Percentiles rank a stretch among this genome's conserved stretches.
These are phyloP conservation scores for Termitomyces eurrhizus DNA, from an alignment of 768 basidiomycete species.

Conservation along the genomic window DNA sequence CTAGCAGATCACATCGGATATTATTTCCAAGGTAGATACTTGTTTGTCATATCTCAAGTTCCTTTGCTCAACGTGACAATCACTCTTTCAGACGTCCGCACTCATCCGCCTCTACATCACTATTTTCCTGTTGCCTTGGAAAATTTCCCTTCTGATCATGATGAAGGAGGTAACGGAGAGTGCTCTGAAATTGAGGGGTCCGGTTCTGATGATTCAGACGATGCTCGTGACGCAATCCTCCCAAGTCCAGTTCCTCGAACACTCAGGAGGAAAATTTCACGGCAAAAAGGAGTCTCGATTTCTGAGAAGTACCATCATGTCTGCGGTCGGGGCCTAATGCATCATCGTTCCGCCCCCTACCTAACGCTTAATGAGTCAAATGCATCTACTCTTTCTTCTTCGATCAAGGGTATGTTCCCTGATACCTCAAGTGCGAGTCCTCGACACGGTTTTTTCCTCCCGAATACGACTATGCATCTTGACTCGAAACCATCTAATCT, in stretches of 20 bases:
- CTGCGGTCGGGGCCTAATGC: slow-evolving; percentile 31
- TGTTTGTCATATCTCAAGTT: neutral
- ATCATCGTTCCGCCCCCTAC: slow-evolving; percentile 37
- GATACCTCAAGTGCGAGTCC: slow-evolving; percentile 5
- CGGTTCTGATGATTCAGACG: slow-evolving; percentile 30
- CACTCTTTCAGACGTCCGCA: slow-evolving; percentile 49
- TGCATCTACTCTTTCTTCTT: slow-evolving; percentile 38
- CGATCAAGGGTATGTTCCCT: slow-evolving; percentile 26
- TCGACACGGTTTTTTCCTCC: slow-evolving; percentile 35
- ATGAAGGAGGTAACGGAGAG: slow-evolving; percentile 1
- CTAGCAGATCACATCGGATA: slow-evolving; percentile 52
- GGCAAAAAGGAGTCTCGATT: slow-evolving; percentile 15
- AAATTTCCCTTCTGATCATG: neutral
- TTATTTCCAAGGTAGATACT: slow-evolving; percentile 55
- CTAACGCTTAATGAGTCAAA: slow-evolving; percentile 43
- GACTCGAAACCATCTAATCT: slow-evolving; percentile 59
- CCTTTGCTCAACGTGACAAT: neutral
- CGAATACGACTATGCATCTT: slow-evolving; percentile 49
- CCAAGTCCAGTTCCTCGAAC: slow-evolving; percentile 24
- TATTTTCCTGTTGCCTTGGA: slow-evolving; percentile 47
- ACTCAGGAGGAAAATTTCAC: slow-evolving; percentile 17
- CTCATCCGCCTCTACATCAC: slow-evolving; percentile 58
- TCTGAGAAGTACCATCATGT: slow-evolving; percentile 30
- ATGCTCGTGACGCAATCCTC: slow-evolving; percentile 31
- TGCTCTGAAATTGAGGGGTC: slow-evolving; percentile 15